Evolutionary conservation across 768 basidiomycete species (phyloP), one percentile per base, ranked within the genome.

Genomic region (Suillus weaverae): DNA sequence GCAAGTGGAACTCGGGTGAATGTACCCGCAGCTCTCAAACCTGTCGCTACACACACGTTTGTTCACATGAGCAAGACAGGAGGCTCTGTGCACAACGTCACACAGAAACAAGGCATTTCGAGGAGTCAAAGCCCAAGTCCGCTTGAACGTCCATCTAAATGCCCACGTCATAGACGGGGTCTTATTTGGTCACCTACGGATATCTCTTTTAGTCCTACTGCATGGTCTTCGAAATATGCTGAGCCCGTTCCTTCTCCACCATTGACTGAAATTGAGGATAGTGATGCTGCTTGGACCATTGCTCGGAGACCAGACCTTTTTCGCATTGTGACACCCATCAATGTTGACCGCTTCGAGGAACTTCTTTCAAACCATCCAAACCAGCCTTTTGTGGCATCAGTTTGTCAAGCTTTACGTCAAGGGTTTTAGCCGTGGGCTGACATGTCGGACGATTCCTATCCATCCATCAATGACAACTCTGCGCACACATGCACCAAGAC

Each of bases 381-480:
- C 36, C 73, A 66, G 2, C 66, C 69, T 1, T 73, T 79, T 43
- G 74, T 77, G 2, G 13, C 57, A 1, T 79, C 73, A 6, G 70
- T 76, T 1, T 67, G 70, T 32, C 14, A 53, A 2, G 64, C 71
- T 0, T 60, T 79, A 3, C 62, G 64, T 11, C 65, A 73, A 8
- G 77, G 77, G 0, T 79, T 79, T 62, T 77, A 77, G 77, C 78
- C 75, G 10, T 77, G 66, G 22, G 72, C 71, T 1, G 22, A 64
- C 5, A 64, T 62, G 9, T 30, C 32, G 2, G 48, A 41, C 3
- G 3, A 53, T 7, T 16, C 14, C 1, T 30, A 50, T 50, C 48
- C 48, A 0, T 50, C 48, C 5, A 50, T 26, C 14, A 50, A 50
- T 14, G 48, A 50, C 26, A 50, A 30, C 6, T 50, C 48, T 7